Evolutionary conservation across 805 yeast genomes (phyloP), one percentile per base, ranked within the genome.

Genomic region (Candida peoriensis): DNA sequence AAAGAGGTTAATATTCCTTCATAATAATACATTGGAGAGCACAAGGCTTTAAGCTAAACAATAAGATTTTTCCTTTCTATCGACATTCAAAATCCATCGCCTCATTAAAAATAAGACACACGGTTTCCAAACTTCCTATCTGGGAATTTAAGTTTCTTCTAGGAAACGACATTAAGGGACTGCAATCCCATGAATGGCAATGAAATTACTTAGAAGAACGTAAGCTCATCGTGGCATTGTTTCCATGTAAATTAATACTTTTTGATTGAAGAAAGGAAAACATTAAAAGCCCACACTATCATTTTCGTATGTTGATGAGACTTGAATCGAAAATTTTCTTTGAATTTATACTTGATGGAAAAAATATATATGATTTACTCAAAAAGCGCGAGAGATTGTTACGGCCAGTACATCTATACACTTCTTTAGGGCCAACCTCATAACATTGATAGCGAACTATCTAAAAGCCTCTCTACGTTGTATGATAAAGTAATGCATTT

Each of bases 71-170:
- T 49, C 57, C 58, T 44, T 46, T 46, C 50, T 33, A 47, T 53
- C 57, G 57, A 53, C 58, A 53, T 53, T 53, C 52, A 43, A 43
- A 48, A 43, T 36, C 49, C 57, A 51, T 37, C 39, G 39, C 46
- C 46, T 34, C 32, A 17, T n/a, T n/a, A n/a, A n/a, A n/a, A 13
- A 34, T 26, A 17, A 40, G 43, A 36, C 32, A 28, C 37, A 38
- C 54, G 54, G 44, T 34, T 42, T 50, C 46, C 55, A 52, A 53
- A 53, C 57, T 53, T 53, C 58, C 58, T 53, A 53, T 52, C 57
- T 47, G 48, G 58, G 58, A 47, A 36, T 30, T 27, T 27, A 36
- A 32, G 41, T 28, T 49, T 39, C 21, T 21, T 53, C 55, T 53
- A 43, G 55, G 57, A 53, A 25, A 39, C 55, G 50, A 38, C 57